Conservation (phyloP, 768 basidiomycete genomes). For the Tricholomella constricta region DNA sequence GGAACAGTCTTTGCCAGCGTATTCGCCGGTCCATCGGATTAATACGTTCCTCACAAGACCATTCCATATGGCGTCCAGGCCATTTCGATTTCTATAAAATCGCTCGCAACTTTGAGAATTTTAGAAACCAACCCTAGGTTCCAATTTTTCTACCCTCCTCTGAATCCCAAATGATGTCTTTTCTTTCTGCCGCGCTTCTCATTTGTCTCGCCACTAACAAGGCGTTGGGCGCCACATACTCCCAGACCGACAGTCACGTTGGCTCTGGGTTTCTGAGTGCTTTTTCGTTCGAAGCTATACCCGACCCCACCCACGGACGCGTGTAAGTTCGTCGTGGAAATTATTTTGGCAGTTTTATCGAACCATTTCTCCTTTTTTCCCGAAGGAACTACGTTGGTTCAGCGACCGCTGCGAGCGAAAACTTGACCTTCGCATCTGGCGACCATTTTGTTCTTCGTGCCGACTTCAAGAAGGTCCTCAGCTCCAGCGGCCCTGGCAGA, state of each 20-base stretch:
- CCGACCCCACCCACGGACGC: conserved; percentile 67
- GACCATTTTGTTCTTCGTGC: conserved; percentile 58
- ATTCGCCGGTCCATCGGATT: not conserved
- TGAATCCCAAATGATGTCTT: not conserved
- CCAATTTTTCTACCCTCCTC: not conserved
- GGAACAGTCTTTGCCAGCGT: not conserved
- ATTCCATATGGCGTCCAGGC: not conserved
- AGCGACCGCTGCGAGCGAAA: conserved; percentile 49
- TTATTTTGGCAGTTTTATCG: not conserved
- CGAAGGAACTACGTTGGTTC: conserved; percentile 47
- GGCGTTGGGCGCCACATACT: conserved; percentile 49
- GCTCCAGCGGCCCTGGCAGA: conserved; percentile 51
- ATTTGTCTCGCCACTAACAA: conserved; percentile 17
- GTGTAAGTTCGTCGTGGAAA: conserved; percentile 47
- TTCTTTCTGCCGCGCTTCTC: not conserved
- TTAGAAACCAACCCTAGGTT: not conserved
- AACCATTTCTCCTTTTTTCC: not conserved
- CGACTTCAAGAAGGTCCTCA: conserved; percentile 50
- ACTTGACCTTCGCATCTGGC: conserved; percentile 58
- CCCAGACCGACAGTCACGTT: conserved; percentile 43
- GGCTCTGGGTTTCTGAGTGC: conserved; percentile 51
- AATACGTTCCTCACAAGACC: not conserved
- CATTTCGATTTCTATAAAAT: conserved; percentile 1
- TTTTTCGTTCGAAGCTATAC: conserved; percentile 49
- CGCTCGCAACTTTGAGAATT: not conserved